A percentile compares a stretch with the other conserved stretches of the same genome.
phyloP scores from a whole-genome alignment of 306 rosid species.

The Cucurbita maxima region DNA sequence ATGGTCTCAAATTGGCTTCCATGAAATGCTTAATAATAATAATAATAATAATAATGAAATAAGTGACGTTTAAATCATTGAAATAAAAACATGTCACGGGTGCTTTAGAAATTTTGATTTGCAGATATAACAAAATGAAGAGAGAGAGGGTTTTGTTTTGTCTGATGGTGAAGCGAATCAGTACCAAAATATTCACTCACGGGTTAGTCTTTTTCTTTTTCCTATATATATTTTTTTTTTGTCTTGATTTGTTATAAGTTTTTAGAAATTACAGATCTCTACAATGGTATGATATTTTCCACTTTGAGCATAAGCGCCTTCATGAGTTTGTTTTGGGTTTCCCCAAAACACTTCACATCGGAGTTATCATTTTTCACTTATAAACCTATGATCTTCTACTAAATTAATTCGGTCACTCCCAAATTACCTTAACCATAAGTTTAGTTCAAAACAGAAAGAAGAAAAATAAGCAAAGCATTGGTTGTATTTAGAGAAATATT shows the following conservation, averaged over 20 bases:
- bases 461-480: background rate
- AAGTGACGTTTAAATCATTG: background rate
- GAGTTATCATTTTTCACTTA: too few relatives aligned
- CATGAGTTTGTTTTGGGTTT: too few relatives aligned
- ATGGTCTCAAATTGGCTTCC: background rate
- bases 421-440: too few relatives aligned
- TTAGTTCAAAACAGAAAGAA: too few relatives aligned
- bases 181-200: conserved; percentile 10
- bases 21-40: background rate
- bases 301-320: too few relatives aligned
- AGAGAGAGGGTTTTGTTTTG: background rate
- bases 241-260: background rate
- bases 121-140: background rate
- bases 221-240: background rate
- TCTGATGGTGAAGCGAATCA: background rate
- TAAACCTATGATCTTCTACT: too few relatives aligned
- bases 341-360: too few relatives aligned
- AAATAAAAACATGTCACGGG: conserved; percentile 3
- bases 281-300: too few relatives aligned
- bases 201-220: background rate
- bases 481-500: background rate
- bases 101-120: background rate
- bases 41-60: too few relatives aligned
- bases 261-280: too few relatives aligned
- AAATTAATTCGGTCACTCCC: too few relatives aligned